Evolutionary conservation across 2,329 filamentous ascomycete genomes (phyloP).

Genomic region (Cryphonectria naterciae): DNA sequence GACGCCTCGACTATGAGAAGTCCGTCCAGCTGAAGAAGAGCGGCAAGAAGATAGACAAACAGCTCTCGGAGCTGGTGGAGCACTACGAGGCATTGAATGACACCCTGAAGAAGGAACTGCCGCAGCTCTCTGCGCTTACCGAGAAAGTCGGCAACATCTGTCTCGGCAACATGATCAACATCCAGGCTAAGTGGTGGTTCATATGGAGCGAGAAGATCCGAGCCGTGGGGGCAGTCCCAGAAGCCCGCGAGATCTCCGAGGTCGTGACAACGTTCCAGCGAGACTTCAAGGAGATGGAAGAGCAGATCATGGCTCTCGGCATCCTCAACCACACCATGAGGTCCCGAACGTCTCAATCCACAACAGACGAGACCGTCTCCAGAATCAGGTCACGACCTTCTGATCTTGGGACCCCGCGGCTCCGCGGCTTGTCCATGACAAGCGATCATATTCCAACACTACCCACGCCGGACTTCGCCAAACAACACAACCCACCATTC

Average conservation of each 20-base stretch:
- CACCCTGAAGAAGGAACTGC: slow-evolving; percentile 89
- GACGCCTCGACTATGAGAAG: slow-evolving; percentile 85
- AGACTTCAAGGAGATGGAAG: slow-evolving; percentile 78
- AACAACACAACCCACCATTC: slow-evolving; percentile 58
- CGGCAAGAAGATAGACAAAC: slow-evolving; percentile 86
- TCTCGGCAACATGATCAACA: slow-evolving; percentile 79
- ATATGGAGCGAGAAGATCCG: slow-evolving; percentile 85
- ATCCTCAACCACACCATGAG: slow-evolving; percentile 76
- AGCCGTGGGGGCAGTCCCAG: slow-evolving; percentile 68
- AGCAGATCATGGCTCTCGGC: slow-evolving; percentile 69
- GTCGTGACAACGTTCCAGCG: slow-evolving; percentile 78
- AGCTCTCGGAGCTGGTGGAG: slow-evolving; percentile 80
- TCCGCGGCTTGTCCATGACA: slow-evolving; percentile 64
- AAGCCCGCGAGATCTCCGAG: slow-evolving; percentile 70
- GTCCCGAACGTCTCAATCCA: slow-evolving; percentile 63
- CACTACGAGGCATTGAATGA: slow-evolving; percentile 92
- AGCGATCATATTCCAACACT: slow-evolving; percentile 66
- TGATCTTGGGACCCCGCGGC: slow-evolving; percentile 53
- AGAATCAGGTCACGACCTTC: slow-evolving; percentile 54
- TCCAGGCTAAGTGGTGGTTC: slow-evolving; percentile 81
- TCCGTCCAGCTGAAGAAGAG: slow-evolving; percentile 76
- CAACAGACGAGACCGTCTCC: slow-evolving; percentile 56
- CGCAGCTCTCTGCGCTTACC: slow-evolving; percentile 79
- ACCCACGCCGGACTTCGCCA: slow-evolving; percentile 68
- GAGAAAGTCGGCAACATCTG: slow-evolving; percentile 84